Percentiles rank a stretch among this genome's conserved stretches.
Evolutionary conservation across 805 yeast species (phyloP).

Genomic region (Wickerhamomyces chaumierensis): DNA sequence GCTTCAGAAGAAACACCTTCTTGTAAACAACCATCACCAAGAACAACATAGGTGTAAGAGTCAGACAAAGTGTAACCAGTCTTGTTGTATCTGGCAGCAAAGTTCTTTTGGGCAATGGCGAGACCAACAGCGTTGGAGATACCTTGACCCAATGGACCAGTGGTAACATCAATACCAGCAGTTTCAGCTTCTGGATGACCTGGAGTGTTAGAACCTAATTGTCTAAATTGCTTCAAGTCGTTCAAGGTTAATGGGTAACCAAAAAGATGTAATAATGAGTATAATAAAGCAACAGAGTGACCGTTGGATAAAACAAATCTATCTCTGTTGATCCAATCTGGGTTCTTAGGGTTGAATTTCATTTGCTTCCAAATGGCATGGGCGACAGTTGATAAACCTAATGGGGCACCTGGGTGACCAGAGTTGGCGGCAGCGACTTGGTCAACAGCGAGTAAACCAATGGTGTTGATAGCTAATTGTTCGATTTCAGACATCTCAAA

Average conservation of each 20-base stretch:
- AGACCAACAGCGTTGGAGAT: conserved; percentile 91
- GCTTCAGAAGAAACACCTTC: conserved; percentile 98
- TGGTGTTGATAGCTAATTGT: conserved; percentile 69
- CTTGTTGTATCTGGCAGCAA: conserved; percentile 90
- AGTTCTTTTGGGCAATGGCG: conserved; percentile 87
- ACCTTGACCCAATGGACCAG: conserved; percentile 99
- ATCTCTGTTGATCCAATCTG: conserved; percentile 90
- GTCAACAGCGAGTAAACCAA: conserved; percentile 83
- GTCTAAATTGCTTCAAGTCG: conserved; percentile 86
- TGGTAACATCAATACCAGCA: conserved; percentile 93
- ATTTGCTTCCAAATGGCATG: conserved; percentile 74
- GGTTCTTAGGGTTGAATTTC: conserved; percentile 84
- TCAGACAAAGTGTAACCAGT: conserved; percentile 66
- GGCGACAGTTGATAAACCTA: conserved; percentile 95
- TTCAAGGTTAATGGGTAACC: conserved; percentile 77
- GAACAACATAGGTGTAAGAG: conserved; percentile 64
- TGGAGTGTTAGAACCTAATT: conserved; percentile 82
- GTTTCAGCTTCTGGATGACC: conserved; percentile 95
- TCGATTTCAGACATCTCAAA: conserved; percentile 39
- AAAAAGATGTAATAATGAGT: conserved; percentile 72
- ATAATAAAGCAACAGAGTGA: conserved; percentile 87
- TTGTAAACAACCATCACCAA: conserved; percentile 97
- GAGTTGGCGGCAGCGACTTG: conserved; percentile 81
- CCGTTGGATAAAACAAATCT: conserved; percentile 93
- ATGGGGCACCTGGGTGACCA: conserved; percentile 99